phyloP scores from a whole-genome alignment of 2,329 filamentous ascomycete species.

The Hypoxylon sp. region DNA sequence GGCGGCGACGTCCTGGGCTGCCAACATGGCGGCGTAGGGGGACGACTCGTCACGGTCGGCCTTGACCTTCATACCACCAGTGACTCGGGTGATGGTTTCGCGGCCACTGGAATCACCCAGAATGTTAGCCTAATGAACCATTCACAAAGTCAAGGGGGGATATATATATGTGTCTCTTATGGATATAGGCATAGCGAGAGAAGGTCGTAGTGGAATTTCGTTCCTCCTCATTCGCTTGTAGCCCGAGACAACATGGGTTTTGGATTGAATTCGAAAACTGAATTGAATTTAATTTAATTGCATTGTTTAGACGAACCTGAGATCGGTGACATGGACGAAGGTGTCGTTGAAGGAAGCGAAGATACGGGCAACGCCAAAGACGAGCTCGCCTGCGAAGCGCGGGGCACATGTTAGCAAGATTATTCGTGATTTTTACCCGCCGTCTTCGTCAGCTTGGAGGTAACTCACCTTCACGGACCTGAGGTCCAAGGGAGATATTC shows the following conservation, averaged over 20 bases:
- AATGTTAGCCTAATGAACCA: slow-evolving; percentile 70
- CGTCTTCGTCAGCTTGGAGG: slow-evolving; percentile 4
- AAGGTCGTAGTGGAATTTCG: slow-evolving; percentile 32
- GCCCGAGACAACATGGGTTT: slow-evolving; percentile 12
- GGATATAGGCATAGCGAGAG: slow-evolving; percentile 31
- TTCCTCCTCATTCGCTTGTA: slow-evolving; percentile 39
- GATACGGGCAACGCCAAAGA: slow-evolving; percentile 98
- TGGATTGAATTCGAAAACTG: slow-evolving; percentile 6
- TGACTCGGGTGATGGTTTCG: slow-evolving; percentile 99
- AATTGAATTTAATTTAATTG: slow-evolving; percentile 31
- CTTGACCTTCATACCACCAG: slow-evolving; percentile 99
- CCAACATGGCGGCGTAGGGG: slow-evolving; percentile 99
- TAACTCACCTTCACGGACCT: slow-evolving; percentile 89
- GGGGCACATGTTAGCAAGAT: slow-evolving; percentile 47
- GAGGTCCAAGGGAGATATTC: slow-evolving; percentile 98
- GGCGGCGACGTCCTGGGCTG: slow-evolving; percentile 95
- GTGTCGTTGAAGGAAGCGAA: slow-evolving; percentile 96
- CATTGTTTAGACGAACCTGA: slow-evolving; percentile 75
- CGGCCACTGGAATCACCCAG: slow-evolving; percentile 88
- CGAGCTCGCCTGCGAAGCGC: slow-evolving; percentile 81
- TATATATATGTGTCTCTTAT: slow-evolving; percentile 24
- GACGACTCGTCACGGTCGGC: slow-evolving; percentile 99
- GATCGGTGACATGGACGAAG: slow-evolving; percentile 99
- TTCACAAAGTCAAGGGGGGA: slow-evolving; percentile 42
- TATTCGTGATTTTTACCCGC: slow-evolving; percentile 15